Conservation (phyloP, 108 stramenopile genomes). For the Cyclotella sp. region DNA sequence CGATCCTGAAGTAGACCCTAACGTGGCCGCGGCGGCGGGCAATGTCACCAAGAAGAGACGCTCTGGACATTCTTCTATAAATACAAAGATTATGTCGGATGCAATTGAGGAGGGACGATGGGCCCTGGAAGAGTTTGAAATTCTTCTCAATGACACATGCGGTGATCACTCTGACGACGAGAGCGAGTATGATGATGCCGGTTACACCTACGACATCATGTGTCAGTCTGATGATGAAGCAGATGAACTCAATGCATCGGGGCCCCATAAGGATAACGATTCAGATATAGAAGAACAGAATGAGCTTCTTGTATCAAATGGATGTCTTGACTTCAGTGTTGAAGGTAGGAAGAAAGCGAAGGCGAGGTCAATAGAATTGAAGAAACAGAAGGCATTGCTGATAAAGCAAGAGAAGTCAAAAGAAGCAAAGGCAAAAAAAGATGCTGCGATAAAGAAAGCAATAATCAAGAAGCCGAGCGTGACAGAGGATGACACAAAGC, state of each 20-base stretch:
- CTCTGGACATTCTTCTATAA: slow-evolving; percentile 51
- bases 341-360: slow-evolving; percentile 83
- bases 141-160: slow-evolving; percentile 63
- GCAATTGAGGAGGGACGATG: slow-evolving; percentile 82
- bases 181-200: slow-evolving; percentile 66
- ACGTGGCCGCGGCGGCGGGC: slow-evolving; percentile 52
- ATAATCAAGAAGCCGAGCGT: slow-evolving; percentile 18
- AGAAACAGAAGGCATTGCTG: slow-evolving; percentile 67
- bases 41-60: slow-evolving; percentile 71
- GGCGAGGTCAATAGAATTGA: slow-evolving; percentile 63
- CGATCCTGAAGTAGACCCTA: slow-evolving; percentile 82
- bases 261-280: slow-evolving; percentile 21
- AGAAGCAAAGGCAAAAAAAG: slow-evolving; percentile 49
- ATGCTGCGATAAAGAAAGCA: slow-evolving; percentile 41
- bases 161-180: slow-evolving; percentile 59
- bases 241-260: slow-evolving; percentile 56
- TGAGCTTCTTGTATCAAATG: slow-evolving; percentile 78
- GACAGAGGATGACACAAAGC: slow-evolving; percentile 41
- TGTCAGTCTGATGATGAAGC: slow-evolving; percentile 85
- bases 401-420: slow-evolving; percentile 68
- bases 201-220: slow-evolving; percentile 67
- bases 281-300: slow-evolving; percentile 80
- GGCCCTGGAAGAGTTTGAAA: slow-evolving; percentile 77
- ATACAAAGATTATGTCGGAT: slow-evolving; percentile 67
- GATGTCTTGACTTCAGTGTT: slow-evolving; percentile 69